Conservation (phyloP, 192 early-diverging fungal genomes). For the Coemansia sp. region DNA sequence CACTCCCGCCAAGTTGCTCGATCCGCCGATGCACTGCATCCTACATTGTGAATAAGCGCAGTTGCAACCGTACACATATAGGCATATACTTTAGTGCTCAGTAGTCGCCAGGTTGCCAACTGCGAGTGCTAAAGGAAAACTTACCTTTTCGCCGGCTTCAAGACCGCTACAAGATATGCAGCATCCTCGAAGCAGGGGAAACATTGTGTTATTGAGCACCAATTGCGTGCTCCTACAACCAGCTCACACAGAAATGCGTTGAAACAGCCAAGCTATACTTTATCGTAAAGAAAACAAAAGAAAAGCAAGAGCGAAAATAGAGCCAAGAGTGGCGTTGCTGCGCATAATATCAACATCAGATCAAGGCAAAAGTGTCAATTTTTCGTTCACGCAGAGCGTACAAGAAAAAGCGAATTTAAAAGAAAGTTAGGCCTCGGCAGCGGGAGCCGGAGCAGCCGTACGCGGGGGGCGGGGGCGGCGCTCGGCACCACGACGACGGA, state of each 20-base stretch:
- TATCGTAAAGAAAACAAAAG: background rate
- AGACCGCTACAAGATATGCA: conserved; percentile 53
- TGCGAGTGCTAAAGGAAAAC: background rate
- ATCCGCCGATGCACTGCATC: conserved; percentile 30
- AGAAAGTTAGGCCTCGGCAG: conserved; percentile 40
- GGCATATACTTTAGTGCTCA: background rate
- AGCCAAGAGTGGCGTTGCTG: conserved; percentile 8
- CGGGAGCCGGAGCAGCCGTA: conserved; percentile 34
- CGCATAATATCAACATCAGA: conserved; percentile 9
- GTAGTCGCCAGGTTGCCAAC: background rate
- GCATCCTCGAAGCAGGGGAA: conserved; percentile 28
- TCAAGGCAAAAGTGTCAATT: conserved; percentile 4
- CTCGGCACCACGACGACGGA: conserved; percentile 36
- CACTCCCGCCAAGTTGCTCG: conserved; percentile 36
- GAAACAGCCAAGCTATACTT: no score
- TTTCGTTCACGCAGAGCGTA: conserved; percentile 7
- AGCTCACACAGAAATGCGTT: no score
- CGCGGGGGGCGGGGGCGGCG: conserved; percentile 44
- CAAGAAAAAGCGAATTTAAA: conserved; percentile 3
- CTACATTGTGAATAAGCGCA: conserved; percentile 4
- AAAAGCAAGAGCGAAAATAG: background rate
- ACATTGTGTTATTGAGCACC: background rate
- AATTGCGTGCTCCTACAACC: no score
- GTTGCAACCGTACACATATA: background rate
- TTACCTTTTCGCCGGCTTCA: conserved; percentile 41